Evolutionary conservation across 805 yeast genomes (phyloP).

Genomic region (Priceomyces medius): DNA sequence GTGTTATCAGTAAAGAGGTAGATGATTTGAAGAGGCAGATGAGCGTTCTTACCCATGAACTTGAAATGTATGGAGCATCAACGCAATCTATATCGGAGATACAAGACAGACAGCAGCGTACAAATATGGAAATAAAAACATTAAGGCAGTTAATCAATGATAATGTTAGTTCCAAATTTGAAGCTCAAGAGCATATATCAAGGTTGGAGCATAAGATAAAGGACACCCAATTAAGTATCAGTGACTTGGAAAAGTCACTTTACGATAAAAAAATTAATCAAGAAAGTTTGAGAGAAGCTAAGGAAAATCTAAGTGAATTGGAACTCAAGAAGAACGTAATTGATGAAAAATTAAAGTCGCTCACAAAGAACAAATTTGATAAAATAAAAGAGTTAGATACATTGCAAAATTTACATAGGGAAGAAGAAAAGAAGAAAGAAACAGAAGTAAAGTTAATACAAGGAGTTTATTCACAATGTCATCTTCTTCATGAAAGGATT

Average conservation of each 20-base stretch:
- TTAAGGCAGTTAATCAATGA: slow-evolving; percentile 34
- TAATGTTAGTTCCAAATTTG: slow-evolving; percentile 43
- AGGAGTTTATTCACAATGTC: neutral
- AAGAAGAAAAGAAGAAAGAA: neutral
- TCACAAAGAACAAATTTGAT: neutral
- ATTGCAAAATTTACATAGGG: neutral
- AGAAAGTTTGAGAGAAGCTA: slow-evolving; percentile 36
- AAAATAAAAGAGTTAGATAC: neutral
- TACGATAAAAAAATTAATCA: slow-evolving; percentile 45
- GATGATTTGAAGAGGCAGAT: slow-evolving; percentile 24
- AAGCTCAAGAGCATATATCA: slow-evolving; percentile 41
- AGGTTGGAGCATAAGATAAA: slow-evolving; percentile 50
- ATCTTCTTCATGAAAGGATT: slow-evolving; percentile 10
- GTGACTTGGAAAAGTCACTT: slow-evolving; percentile 51
- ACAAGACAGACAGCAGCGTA: slow-evolving; percentile 42
- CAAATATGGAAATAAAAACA: slow-evolving; percentile 37
- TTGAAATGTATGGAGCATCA: slow-evolving; percentile 37
- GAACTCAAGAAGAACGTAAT: slow-evolving; percentile 10
- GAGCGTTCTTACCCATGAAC: slow-evolving; percentile 27
- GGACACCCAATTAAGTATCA: slow-evolving; percentile 52
- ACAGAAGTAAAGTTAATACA: neutral
- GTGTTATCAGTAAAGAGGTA: slow-evolving; percentile 32
- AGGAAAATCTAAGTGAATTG: slow-evolving; percentile 17
- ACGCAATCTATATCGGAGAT: slow-evolving; percentile 43
- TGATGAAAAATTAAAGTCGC: neutral